Percentiles rank a stretch among this genome's conserved stretches.
These are phyloP conservation scores for Saccharomycopsis hybrid DNA, from an alignment of 1,139 yeast species.

Conservation along the genomic window DNA sequence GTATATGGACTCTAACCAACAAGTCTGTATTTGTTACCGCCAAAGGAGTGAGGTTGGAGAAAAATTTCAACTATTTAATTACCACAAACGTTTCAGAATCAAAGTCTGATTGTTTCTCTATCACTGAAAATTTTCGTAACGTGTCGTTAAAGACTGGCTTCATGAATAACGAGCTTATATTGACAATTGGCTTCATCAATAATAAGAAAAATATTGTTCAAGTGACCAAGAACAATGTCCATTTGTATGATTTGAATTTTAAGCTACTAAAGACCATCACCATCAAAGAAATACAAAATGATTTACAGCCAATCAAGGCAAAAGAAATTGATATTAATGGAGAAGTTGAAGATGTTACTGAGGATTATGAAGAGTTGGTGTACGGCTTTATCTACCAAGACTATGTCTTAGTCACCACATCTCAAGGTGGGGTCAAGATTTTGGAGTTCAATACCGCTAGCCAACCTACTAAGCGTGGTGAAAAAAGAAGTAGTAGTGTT, in stretches of 20 bases:
- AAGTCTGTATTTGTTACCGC: slow-evolving; percentile 24
- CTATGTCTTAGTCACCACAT: slow-evolving; percentile 44
- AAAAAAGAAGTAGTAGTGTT: slow-evolving; percentile 24
- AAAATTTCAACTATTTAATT: slow-evolving; percentile 50
- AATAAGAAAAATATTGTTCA: slow-evolving; percentile 63
- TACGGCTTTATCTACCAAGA: slow-evolving; percentile 47
- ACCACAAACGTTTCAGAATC: slow-evolving; percentile 63
- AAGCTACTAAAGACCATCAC: slow-evolving; percentile 34
- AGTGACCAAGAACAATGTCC: slow-evolving; percentile 61
- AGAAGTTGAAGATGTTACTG: slow-evolving; percentile 7
- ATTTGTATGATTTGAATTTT: slow-evolving; percentile 60
- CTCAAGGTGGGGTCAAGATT: slow-evolving; percentile 52
- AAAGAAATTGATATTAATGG: slow-evolving; percentile 21
- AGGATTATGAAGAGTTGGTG: slow-evolving; percentile 37
- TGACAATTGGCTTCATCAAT: slow-evolving; percentile 58
- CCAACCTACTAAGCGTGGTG: slow-evolving; percentile 11
- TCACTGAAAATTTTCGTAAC: slow-evolving; percentile 60
- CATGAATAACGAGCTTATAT: slow-evolving; percentile 55
- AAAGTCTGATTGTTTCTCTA: slow-evolving; percentile 69
- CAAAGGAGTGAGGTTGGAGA: slow-evolving; percentile 29
- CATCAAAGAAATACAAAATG: slow-evolving; percentile 34
- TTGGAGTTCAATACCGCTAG: slow-evolving; percentile 30
- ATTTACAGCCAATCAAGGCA: slow-evolving; percentile 32
- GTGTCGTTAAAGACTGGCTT: slow-evolving; percentile 54
- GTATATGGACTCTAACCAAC: slow-evolving; percentile 58